phyloP scores from a whole-genome alignment of 257 asterid species.

The Salvia rosmarinus region DNA sequence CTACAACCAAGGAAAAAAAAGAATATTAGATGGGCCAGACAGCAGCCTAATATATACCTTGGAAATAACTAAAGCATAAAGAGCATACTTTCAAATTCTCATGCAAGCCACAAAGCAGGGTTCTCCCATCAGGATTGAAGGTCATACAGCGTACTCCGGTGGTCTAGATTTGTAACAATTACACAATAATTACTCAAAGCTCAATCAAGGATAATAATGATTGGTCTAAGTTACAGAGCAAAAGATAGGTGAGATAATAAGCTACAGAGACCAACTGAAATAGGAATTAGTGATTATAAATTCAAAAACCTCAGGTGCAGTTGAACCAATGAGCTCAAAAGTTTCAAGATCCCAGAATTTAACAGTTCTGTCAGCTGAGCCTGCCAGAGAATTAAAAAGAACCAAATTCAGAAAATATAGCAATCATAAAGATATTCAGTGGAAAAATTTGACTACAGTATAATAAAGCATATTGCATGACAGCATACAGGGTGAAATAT shows the following conservation, averaged over 20 bases:
- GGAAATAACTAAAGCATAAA: constrained; percentile 24
- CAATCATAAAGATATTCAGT: constrained; percentile 22
- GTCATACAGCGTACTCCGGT: constrained; percentile 96
- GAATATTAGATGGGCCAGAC: constrained; percentile 22
- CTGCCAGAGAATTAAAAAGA: constrained; percentile 48
- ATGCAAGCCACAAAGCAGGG: constrained; percentile 96
- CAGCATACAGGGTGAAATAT: constrained; percentile 13
- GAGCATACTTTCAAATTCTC: constrained; percentile 84
- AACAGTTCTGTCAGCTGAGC: constrained; percentile 95
- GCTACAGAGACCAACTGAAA: constrained; percentile 17
- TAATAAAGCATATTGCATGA: constrained; percentile 21
- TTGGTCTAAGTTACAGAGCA: constrained; percentile 16
- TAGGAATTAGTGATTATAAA: constrained; percentile 17
- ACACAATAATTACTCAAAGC: constrained; percentile 36
- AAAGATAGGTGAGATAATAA: constrained; percentile 4
- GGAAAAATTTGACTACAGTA: constrained; percentile 10
- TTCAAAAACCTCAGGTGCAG: constrained; percentile 96
- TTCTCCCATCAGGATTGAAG: constrained; percentile 97
- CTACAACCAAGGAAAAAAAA: constrained; percentile 40
- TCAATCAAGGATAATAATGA: constrained; percentile 4
- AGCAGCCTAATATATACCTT: constrained; percentile 19
- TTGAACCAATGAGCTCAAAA: constrained; percentile 94
- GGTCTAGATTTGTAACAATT: constrained; percentile 59
- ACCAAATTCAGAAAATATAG: constrained; percentile 20
- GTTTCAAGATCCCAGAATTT: constrained; percentile 99